Evolutionary conservation across 768 basidiomycete genomes (phyloP), one percentile per base, ranked within the genome.

Genomic region (Austroboletus festivus): DNA sequence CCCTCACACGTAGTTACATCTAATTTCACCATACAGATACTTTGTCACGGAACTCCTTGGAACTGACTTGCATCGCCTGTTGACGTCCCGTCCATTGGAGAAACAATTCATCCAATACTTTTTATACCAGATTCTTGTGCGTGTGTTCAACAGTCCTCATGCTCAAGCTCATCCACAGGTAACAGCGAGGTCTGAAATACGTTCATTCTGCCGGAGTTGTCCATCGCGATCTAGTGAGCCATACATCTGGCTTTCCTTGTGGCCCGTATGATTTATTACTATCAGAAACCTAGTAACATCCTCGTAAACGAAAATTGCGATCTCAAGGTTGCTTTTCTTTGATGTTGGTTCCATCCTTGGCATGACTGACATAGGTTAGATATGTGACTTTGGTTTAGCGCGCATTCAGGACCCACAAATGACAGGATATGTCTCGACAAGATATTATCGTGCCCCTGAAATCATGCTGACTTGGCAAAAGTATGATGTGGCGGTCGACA

Each of bases 391-490:
- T 69, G 96, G 96, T 50, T 78, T 99, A 34, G 96, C 96, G 30
- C 89, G 96, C 44, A 94, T 99, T 55, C 96, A 98, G 70, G 96
- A 99, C 67, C 95, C 95, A 5, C 96, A 99, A 68, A 99, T 99
- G 96, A 99, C 96, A 1, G 96, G 96, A 53, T 99, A 98, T 65
- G 96, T 98, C 52, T 98, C 96, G 48, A 99, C 96, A 44, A 79
- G 96, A 57, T 99, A 99, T 73, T 99, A 99, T 68, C 87, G 96
- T 44, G 96, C 96, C 6, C 96, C 96, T 5, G 96, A 99, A 71
- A 99, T 99, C 73, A 99, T 99, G 96, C 79, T 99, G 65, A 99
- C 96, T 33, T 99, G 96, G 96, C 96, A 99, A 70, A 98, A 98
- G 75, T 99, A 99, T 73, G 95, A 98, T 68, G 94, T 97, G 48